Evolutionary conservation across 139 green algal genomes (phyloP).

Genomic region (Chlamydomonas sp.): DNA sequence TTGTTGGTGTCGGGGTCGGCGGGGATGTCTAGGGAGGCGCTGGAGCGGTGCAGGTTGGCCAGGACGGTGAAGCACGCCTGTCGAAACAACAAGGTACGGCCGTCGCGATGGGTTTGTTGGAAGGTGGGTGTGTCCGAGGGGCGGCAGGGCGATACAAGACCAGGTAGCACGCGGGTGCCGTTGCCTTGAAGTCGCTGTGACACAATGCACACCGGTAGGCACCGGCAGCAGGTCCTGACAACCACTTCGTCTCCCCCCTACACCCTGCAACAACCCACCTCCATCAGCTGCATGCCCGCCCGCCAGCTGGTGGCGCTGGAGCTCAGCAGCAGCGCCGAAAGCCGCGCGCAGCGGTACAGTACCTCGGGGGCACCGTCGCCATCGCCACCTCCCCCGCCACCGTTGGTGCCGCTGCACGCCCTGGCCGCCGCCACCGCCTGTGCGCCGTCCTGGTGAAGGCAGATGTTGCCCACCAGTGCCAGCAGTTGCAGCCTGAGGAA

Average conservation of each 20-base stretch:
- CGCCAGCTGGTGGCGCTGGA: slow-evolving; percentile 3
- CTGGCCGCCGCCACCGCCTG: neutral
- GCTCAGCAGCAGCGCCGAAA: neutral
- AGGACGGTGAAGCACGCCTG: slow-evolving; percentile 25
- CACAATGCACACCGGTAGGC: too few species aligned
- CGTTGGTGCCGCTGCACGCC: neutral
- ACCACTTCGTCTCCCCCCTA: too few species aligned
- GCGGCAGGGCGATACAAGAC: too few species aligned
- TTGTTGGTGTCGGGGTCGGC: neutral
- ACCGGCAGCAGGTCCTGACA: too few species aligned
- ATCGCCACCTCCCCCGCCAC: neutral
- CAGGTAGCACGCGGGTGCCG: too few species aligned
- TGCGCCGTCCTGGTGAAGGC: slow-evolving; percentile 6
- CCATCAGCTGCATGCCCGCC: neutral
- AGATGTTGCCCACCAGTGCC: slow-evolving; percentile 14
- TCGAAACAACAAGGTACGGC: too few species aligned
- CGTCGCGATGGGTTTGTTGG: too few species aligned
- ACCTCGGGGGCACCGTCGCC: neutral
- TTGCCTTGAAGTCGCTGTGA: too few species aligned
- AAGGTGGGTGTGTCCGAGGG: too few species aligned
- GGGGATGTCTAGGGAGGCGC: neutral
- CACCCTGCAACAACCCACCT: neutral
- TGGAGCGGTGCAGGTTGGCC: slow-evolving; percentile 17
- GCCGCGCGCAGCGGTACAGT: neutral
- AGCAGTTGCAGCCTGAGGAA: slow-evolving; percentile 29